Base-by-base conservation (phyloP, 306 rosid species). In the Malus sylvestris region DNA sequence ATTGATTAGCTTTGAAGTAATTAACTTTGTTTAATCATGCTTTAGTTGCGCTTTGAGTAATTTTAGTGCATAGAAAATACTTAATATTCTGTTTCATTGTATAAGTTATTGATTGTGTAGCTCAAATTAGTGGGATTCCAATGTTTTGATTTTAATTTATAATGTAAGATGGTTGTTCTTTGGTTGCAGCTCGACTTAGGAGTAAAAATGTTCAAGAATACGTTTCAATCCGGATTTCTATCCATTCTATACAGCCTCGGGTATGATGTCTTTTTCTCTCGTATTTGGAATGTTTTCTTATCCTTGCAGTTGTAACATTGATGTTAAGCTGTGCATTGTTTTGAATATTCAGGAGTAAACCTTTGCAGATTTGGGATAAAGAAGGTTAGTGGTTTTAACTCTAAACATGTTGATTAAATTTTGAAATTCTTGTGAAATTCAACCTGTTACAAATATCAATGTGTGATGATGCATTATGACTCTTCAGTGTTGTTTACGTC, bases 331-430 rank as follows among this genome's bases (percentile, higher is more conserved):
- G 23, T 27, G 35, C 19, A 10, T 78, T 76, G 20, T 52, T 73
- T 35, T 70, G 61, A 53, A 65, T 78, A 16, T 49, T 33, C 62
- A 95, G 97, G 97, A 95, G 97, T 86, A 95, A 95, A 76, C 99
- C 99, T 63, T 77, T 95, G 79, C 99, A 90, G 96, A 95, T 95
- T 80, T 92, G 98, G 97, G 99, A 95, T 78, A 95, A 95, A 86
- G 99, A 95, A 92, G 97, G 97, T 92, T 67, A 59, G 62, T 69
- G 13, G 58, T 19, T 86, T 75, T 51, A n/a, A 35, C 72, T 44
- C 30, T 30, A 30, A 13, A 33, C 22, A 18, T 14, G 0, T 12
- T 52, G 11, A 33, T 33, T 27, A 22, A 35, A 60, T 57, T 35
- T 22, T 2, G 9, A n/a, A 13, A 16, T 59, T 67, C 77, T 16